Conservation (phyloP, 139 green algal species). For the Pleodorina starrii region DNA sequence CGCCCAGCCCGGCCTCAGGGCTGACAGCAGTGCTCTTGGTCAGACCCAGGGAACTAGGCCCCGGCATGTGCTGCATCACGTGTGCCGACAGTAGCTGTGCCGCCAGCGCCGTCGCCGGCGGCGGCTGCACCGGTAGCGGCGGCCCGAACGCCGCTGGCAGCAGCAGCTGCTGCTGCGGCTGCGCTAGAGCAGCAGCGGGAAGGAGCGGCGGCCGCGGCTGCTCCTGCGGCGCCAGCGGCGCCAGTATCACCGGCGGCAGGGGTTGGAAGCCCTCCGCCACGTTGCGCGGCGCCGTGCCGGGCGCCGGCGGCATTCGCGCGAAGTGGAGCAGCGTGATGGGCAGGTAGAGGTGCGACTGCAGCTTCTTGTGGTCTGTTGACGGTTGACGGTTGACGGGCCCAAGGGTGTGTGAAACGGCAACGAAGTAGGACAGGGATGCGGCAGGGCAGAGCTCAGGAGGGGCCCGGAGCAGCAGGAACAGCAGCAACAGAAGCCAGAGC, state of each 20-base stretch:
- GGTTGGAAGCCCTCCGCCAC: neutral
- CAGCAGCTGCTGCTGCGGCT: neutral
- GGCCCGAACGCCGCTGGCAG: neutral
- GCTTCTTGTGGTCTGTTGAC: slow-evolving; percentile 28
- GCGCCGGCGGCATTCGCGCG: slow-evolving; percentile 8
- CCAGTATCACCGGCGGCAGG: neutral
- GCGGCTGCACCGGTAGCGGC: too few species aligned
- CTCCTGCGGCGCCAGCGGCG: neutral
- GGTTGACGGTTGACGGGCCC: too few species aligned
- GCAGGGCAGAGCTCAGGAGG: too few species aligned
- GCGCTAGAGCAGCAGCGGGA: too few species aligned
- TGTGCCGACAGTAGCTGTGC: too few species aligned
- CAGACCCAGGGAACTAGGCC: too few species aligned
- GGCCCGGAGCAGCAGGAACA: neutral
- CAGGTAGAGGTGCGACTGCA: neutral
- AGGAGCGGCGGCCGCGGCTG: neutral
- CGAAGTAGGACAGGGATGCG: too few species aligned
- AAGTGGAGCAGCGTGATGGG: slow-evolving; percentile 11
- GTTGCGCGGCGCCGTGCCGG: neutral
- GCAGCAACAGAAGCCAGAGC: neutral
- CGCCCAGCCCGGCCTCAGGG: too few species aligned
- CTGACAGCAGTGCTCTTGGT: too few species aligned
- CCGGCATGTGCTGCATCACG: too few species aligned
- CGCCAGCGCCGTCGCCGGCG: too few species aligned
- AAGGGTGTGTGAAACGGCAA: too few species aligned